Conservation (phyloP, 768 basidiomycete genomes). For the Rhodotorula kratochvilovae region DNA sequence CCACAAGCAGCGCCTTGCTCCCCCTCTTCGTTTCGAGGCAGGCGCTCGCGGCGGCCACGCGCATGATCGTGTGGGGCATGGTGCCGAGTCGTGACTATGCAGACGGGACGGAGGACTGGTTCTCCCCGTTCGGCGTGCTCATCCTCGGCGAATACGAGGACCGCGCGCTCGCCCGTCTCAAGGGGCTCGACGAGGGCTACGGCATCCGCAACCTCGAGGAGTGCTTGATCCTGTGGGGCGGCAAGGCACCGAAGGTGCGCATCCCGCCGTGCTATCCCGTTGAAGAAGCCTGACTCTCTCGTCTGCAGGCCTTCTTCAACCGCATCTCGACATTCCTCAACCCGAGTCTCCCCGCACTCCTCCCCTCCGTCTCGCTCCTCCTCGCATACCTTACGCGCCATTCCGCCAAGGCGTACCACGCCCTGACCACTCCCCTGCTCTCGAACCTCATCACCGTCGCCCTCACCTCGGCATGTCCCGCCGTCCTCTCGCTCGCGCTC, state of each 20-base stretch:
- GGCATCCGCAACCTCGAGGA: conserved; percentile 36
- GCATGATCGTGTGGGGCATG: conserved; percentile 38
- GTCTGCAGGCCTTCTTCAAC: conserved; percentile 24
- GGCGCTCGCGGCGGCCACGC: conserved; percentile 18
- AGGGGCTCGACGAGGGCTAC: conserved; percentile 30
- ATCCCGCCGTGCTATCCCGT: neutral
- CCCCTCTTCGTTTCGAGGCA: conserved; percentile 30
- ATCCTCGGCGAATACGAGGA: conserved; percentile 33
- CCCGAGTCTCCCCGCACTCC: conserved; percentile 10
- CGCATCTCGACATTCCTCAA: conserved; percentile 13
- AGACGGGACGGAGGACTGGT: conserved; percentile 4
- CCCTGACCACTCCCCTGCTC: conserved; percentile 29
- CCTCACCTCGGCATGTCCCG: conserved; percentile 42
- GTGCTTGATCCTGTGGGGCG: conserved; percentile 30
- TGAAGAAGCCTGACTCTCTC: neutral
- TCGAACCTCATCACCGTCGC: conserved; percentile 39
- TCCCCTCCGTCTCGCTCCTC: conserved; percentile 27
- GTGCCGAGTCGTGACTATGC: neutral
- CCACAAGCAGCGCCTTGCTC: neutral
- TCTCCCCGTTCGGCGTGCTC: conserved; percentile 20
- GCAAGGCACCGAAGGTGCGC: conserved; percentile 24
- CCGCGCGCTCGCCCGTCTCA: conserved; percentile 20
- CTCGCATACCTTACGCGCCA: conserved; percentile 34
- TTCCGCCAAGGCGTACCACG: conserved; percentile 32
- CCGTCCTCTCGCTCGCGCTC: conserved; percentile 35